Evolutionary conservation across 1,284 basidiomycete genomes (phyloP).

Genomic region (Inonotus hispidus): DNA sequence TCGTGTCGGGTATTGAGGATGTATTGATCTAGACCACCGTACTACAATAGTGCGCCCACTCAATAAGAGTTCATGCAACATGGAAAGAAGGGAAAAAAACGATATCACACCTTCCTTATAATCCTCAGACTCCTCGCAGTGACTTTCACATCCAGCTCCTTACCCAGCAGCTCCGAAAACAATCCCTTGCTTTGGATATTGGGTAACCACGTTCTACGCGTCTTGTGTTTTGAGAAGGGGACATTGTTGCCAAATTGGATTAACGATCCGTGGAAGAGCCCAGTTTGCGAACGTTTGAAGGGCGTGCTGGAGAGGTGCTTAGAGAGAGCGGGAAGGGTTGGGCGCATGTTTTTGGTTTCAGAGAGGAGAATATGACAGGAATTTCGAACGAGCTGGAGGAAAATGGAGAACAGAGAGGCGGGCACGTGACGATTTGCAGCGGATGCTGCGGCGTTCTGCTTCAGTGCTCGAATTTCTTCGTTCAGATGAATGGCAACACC

Average conservation of each 20-base stretch:
- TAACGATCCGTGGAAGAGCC: slow-evolving; percentile 75
- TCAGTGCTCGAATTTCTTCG: too few relatives aligned
- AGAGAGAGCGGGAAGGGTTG: slow-evolving; percentile 29
- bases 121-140: slow-evolving; percentile 71
- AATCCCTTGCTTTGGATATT: slow-evolving; percentile 77
- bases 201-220: slow-evolving; percentile 85
- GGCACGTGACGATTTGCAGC: too few relatives aligned
- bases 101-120: slow-evolving; percentile 63
- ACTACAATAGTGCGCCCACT: slow-evolving; percentile 31
- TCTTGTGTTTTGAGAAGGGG: slow-evolving; percentile 87
- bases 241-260: slow-evolving; percentile 87
- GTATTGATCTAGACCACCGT: slow-evolving; percentile 79
- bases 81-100: background rate
- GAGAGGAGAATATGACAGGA: too few relatives aligned
- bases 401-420: too few relatives aligned
- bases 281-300: slow-evolving; percentile 71
- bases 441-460: too few relatives aligned
- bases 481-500: background rate
- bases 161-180: slow-evolving; percentile 57
- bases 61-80: background rate
- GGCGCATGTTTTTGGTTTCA: slow-evolving; percentile 29
- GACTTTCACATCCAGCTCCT: slow-evolving; percentile 58
- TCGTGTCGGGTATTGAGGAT: slow-evolving; percentile 60
- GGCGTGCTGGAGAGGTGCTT: slow-evolving; percentile 45
- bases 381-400: too few relatives aligned